A percentile compares a stretch with the other conserved stretches of the same genome.
These are phyloP conservation scores for Sordariomycetes sp. DNA, from an alignment of 2,329 filamentous ascomycete species.

Conservation along the genomic window DNA sequence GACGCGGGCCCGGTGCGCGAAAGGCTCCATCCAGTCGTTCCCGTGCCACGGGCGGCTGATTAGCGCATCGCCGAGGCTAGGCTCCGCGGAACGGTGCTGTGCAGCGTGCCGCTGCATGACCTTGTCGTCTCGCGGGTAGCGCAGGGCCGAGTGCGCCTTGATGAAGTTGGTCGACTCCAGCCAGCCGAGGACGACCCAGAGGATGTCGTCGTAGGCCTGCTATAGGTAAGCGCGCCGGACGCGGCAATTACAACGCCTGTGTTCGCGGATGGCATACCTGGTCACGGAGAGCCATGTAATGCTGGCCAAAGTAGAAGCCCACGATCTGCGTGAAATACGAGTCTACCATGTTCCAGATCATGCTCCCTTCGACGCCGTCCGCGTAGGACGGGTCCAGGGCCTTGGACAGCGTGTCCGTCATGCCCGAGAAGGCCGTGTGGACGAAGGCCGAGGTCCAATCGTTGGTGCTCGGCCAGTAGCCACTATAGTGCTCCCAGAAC, in stretches of 20 bases:
- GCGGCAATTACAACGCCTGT: background rate
- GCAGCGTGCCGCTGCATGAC: background rate
- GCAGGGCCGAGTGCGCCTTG: conserved; percentile 48
- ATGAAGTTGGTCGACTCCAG: conserved; percentile 71
- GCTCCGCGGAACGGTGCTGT: conserved; percentile 9
- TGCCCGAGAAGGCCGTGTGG: conserved; percentile 64
- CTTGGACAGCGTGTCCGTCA: conserved; percentile 56
- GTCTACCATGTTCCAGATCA: conserved; percentile 34
- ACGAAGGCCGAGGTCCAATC: conserved; percentile 90
- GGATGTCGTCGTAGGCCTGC: conserved; percentile 83
- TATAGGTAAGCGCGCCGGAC: background rate
- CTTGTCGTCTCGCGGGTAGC: conserved; percentile 29
- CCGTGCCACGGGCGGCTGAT: conserved; percentile 56
- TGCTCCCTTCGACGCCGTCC: conserved; percentile 15
- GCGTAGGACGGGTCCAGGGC: conserved; percentile 28
- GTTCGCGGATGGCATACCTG: conserved; percentile 18
- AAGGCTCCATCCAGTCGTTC: conserved; percentile 58
- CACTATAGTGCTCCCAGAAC: conserved; percentile 67
- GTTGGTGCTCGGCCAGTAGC: conserved; percentile 74
- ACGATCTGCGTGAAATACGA: conserved; percentile 66
- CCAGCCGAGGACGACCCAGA: conserved; percentile 92
- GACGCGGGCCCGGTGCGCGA: conserved; percentile 68
- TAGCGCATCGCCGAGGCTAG: conserved; percentile 16
- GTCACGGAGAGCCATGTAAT: conserved; percentile 58
- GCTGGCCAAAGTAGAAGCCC: conserved; percentile 77